Evolutionary conservation across 2,329 filamentous ascomycete species (phyloP), one percentile per base, ranked within the genome.

Genomic region (Penicillium janthinellum): DNA sequence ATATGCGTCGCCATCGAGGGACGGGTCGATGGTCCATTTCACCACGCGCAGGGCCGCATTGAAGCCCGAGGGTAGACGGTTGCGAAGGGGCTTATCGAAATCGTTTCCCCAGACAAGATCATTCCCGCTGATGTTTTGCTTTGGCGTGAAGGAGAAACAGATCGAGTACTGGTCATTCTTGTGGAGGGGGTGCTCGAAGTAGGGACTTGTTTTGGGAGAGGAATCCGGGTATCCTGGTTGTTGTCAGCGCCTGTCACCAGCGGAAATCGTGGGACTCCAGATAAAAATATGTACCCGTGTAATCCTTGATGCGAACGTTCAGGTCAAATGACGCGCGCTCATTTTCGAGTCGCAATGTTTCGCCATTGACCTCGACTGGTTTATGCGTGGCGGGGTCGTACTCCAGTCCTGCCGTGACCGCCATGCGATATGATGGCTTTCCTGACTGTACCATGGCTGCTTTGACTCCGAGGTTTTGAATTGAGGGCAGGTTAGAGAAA

Each of bases 21-120:
- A 91, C 0, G 94, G 94, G 72, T 99, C 94, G 51, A 98, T 89
- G 80, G 88, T 90, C 90, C 91, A 96, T 68, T 90, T 91, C 31
- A 96, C 91, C 45, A 96, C 88, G 54, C 87, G 88, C 76, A 97
- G 87, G 0, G 92, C 93, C 10, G 91, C 89, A 71, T 86, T 87
- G 76, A 96, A 96, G 0, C 94, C 92, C 0, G 91, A 91, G 0
- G 95, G 94, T 1, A 99, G 81, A 15, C 88, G 86, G 72, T 96
- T 90, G 34, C 92, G 86, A 67, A 99, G 95, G 0, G 95, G 91
- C 53, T 90, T 86, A 71, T 96, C 93, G 73, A 98, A 97, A 80
- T 97, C 92, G 75, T 98, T 98, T 44, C 94, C 95, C 69, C 96
- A 96, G 56, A 97, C 87, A 2, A 99, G 82, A 63, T 96, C 88